phyloP scores from a whole-genome alignment of 495 filamentous ascomycete species.

The Pseudevernia furfuracea region DNA sequence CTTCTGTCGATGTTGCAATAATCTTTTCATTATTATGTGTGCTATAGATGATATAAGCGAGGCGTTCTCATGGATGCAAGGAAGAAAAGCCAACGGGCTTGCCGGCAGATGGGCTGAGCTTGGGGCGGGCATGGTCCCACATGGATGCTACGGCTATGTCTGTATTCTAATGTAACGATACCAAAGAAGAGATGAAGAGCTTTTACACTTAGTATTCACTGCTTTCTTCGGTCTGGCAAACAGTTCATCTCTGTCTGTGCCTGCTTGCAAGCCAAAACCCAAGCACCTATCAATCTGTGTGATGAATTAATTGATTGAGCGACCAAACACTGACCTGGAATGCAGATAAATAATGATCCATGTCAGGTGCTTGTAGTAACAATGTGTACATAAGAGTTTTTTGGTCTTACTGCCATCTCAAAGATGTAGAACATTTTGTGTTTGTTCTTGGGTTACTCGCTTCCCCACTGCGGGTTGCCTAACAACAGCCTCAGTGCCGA shows the following conservation, averaged over 20 bases:
- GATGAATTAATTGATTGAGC: not conserved
- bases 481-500: not conserved
- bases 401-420: not conserved
- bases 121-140: not conserved
- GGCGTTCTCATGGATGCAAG: slow-evolving; percentile 8
- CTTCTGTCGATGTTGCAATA: not conserved
- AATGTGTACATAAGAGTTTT: not conserved
- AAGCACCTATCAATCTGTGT: not conserved
- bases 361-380: not conserved
- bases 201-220: not conserved
- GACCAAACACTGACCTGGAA: not conserved
- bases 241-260: not conserved
- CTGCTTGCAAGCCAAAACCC: not conserved
- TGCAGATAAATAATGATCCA: not conserved
- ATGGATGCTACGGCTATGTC: slow-evolving; percentile 2
- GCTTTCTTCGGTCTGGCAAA: not conserved
- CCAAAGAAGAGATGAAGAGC: not conserved
- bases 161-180: slow-evolving; percentile 13
- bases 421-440: not conserved
- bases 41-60: slow-evolving; percentile 14
- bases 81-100: slow-evolving; percentile 4
- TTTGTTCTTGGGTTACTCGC: not conserved
- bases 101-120: not conserved
- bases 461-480: not conserved
- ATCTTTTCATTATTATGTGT: not conserved